A percentile compares a stretch with the other conserved stretches of the same genome.
phyloP scores from a whole-genome alignment of 139 green algal species.

The Ettlia oleoabundans region DNA sequence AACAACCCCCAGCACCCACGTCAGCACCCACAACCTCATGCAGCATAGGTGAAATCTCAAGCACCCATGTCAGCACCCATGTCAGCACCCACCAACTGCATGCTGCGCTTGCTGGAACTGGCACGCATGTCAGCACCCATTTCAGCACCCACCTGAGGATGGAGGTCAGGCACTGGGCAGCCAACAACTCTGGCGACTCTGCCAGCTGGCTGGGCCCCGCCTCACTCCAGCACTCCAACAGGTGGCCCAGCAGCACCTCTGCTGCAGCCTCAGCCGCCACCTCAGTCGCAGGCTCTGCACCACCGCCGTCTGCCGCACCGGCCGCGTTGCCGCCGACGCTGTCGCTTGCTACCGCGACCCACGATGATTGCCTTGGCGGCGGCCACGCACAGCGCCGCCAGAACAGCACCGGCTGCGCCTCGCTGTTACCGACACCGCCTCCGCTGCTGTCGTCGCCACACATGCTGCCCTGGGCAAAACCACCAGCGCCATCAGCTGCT shows the following conservation, averaged over 20 bases:
- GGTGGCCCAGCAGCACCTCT: constrained; percentile 48
- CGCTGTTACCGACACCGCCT: neutral
- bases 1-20: neutral
- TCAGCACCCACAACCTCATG: too few relatives aligned
- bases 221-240: constrained; percentile 66
- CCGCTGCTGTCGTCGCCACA: neutral
- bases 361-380: neutral
- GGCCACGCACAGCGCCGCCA: constrained; percentile 24
- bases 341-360: neutral
- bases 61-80: too few relatives aligned
- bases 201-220: constrained; percentile 52
- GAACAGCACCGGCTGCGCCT: neutral
- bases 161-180: constrained; percentile 32
- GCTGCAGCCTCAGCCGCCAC: neutral
- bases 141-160: constrained; percentile 20
- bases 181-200: constrained; percentile 48
- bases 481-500: neutral
- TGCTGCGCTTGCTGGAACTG: neutral
- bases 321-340: neutral
- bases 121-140: neutral
- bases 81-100: too few relatives aligned
- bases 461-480: neutral
- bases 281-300: neutral
- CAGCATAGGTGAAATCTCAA: too few relatives aligned
- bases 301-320: neutral